Base-by-base conservation (phyloP, 2,329 filamentous ascomycete genomes). In the Talaromyces sp. region DNA sequence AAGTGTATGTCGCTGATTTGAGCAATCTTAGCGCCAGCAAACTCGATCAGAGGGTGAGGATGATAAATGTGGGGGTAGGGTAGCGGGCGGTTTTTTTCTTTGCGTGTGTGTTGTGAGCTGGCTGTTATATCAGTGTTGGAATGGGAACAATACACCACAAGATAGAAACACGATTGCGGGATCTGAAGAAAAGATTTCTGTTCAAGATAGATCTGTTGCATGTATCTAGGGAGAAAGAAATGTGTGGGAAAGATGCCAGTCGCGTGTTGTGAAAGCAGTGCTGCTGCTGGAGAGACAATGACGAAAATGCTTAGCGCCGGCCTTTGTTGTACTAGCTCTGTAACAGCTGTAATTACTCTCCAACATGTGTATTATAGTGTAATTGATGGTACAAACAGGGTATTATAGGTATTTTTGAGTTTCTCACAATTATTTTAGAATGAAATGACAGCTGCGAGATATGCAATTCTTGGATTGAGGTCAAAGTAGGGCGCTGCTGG, bases 251-350 rank as follows among this genome's bases (percentile, higher is more conserved):
- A 51, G 31, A 22, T 38, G 53, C 29, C 31, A 56, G 53, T 56
- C 53, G 53, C 53, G 53, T 56, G 53, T 56, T 34, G 51, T 22
- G 53, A 56, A 34, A 34, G 51, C 51, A 34, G 27, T 19, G 15
- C 51, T 13, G 27, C 51, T 19, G 51, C n/a, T 22, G 58, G 49
- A 53, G 54, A 61, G 64, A 67, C 29, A 56, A 70, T 70, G 70
- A 71, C 69, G 69, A 71, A 71, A 69, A 70, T 67, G 67, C 68
- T 69, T 70, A 70, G 68, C 66, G 67, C 58, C 61, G 36, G 47
- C 17, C 45, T 38, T 51, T 65, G 51, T 15, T 7, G 25, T 65
- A 65, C 34, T 36, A 56, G 53, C n/a, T 38, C 31, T 25, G 53
- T 56, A 36, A 38, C 5, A 34, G 11, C n/a, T 15, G n/a, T 36